A percentile compares a stretch with the other conserved stretches of the same genome.
phyloP scores from a whole-genome alignment of 78 protist genomes.

The Dictyostelium intermedium region DNA sequence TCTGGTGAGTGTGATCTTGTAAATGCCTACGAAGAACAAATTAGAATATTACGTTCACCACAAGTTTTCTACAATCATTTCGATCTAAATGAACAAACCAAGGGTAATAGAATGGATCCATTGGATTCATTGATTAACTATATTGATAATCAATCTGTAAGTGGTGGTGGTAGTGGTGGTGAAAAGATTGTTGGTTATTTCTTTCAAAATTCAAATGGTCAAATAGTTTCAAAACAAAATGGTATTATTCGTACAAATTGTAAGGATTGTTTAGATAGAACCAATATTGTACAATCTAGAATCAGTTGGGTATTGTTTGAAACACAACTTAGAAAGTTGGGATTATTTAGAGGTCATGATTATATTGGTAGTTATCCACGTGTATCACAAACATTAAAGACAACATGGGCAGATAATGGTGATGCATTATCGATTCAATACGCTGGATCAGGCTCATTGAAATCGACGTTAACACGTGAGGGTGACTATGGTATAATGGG shows the following conservation, averaged over 20 bases:
- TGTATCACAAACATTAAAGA: slow-evolving; percentile 22
- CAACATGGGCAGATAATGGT: slow-evolving; percentile 91
- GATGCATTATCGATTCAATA: slow-evolving; percentile 87
- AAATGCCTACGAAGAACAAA: slow-evolving; percentile 53
- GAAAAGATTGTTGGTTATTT: slow-evolving; percentile 36
- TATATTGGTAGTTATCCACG: background rate
- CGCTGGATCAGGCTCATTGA: slow-evolving; percentile 92
- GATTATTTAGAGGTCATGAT: background rate
- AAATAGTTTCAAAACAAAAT: slow-evolving; percentile 6
- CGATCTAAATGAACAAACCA: slow-evolving; percentile 70
- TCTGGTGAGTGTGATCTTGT: slow-evolving; percentile 42
- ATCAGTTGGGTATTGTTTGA: slow-evolving; percentile 51
- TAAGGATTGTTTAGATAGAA: slow-evolving; percentile 95
- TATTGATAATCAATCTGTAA: background rate
- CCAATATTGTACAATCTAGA: slow-evolving; percentile 89
- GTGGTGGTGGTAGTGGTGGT: background rate
- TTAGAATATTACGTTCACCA: background rate
- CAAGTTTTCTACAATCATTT: slow-evolving; percentile 53
- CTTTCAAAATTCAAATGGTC: background rate
- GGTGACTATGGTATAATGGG: slow-evolving; percentile 82
- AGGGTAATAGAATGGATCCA: slow-evolving; percentile 60
- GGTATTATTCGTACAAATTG: slow-evolving; percentile 93
- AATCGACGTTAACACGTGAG: slow-evolving; percentile 80
- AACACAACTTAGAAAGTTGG: slow-evolving; percentile 3
- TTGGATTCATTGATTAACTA: slow-evolving; percentile 30